These are phyloP conservation scores for Xylariales sp. DNA, from an alignment of 2,329 filamentous ascomycete genomes.

Conservation along the genomic window DNA sequence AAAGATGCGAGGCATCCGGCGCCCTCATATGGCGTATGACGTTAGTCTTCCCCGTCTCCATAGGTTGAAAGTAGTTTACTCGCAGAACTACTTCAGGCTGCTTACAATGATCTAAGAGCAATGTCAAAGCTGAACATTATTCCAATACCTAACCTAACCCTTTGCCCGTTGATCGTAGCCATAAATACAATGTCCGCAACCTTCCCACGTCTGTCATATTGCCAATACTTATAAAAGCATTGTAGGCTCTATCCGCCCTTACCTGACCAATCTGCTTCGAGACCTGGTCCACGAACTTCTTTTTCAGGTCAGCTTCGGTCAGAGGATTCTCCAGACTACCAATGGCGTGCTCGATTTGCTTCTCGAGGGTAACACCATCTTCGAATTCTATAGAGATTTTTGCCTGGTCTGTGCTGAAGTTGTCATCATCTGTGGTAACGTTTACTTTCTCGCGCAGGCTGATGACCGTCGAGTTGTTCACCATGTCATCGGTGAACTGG, in stretches of 20 bases:
- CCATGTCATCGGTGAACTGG: conserved; percentile 44
- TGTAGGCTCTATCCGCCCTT: conserved; percentile 28
- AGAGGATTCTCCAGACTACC: conserved; percentile 45
- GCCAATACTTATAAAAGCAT: conserved; percentile 25
- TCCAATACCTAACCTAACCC: no score
- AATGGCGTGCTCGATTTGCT: conserved; percentile 44
- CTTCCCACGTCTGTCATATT: conserved; percentile 26
- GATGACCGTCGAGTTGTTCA: conserved; percentile 35
- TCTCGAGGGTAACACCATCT: conserved; percentile 33
- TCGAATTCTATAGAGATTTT: conserved; percentile 27
- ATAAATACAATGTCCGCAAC: conserved; percentile 15
- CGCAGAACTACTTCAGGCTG: no score
- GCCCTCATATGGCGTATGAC: no score
- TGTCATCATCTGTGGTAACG: conserved; percentile 33
- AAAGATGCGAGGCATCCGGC: no score
- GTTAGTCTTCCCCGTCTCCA: no score
- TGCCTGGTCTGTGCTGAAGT: conserved; percentile 35
- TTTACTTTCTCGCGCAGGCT: conserved; percentile 39
- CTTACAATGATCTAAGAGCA: no score
- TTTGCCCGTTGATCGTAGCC: no score
- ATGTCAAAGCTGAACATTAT: no score
- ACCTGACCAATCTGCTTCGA: conserved; percentile 33
- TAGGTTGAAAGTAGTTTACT: no score
- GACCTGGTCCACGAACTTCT: conserved; percentile 47
- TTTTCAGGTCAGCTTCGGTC: conserved; percentile 37